Conservation (phyloP, 345 rosid species). For the Camelina hispida region DNA sequence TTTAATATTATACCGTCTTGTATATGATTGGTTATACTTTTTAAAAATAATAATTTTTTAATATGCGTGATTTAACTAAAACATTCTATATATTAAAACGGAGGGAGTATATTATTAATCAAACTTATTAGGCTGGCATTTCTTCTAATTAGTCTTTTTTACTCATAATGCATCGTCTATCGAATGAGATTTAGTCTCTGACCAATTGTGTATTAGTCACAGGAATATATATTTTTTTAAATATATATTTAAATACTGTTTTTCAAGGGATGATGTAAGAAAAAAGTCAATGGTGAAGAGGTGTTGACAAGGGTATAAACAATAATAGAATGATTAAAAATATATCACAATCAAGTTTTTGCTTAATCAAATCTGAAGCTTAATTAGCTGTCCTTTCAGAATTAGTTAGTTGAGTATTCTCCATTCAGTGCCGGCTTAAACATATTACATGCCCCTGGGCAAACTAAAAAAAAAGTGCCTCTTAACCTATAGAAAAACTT, state of each 20-base stretch:
- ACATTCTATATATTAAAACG: too few relatives aligned
- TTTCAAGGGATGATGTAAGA: conserved; percentile 7
- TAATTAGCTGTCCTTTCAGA: conserved; percentile 19
- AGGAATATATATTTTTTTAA: background rate
- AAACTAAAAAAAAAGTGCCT: too few relatives aligned
- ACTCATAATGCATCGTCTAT: background rate
- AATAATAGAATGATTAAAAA: background rate
- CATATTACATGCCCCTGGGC: too few relatives aligned
- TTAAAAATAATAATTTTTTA: too few relatives aligned
- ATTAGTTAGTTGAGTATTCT: conserved; percentile 1
- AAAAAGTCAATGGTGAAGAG: conserved; percentile 15
- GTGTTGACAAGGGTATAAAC: conserved; percentile 8
- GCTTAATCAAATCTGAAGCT: conserved; percentile 20
- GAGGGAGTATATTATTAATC: too few relatives aligned
- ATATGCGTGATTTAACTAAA: too few relatives aligned
- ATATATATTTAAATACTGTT: background rate
- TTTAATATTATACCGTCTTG: too few relatives aligned
- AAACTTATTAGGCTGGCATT: conserved; percentile 13
- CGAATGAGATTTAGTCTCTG: conserved; percentile 6
- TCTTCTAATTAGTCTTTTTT: background rate
- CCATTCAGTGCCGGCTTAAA: too few relatives aligned
- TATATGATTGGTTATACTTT: too few relatives aligned
- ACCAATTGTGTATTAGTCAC: conserved; percentile 10
- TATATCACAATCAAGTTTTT: background rate
- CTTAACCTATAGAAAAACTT: too few relatives aligned